Evolutionary conservation across 805 yeast species (phyloP).

Genomic region (Pichia insulana): DNA sequence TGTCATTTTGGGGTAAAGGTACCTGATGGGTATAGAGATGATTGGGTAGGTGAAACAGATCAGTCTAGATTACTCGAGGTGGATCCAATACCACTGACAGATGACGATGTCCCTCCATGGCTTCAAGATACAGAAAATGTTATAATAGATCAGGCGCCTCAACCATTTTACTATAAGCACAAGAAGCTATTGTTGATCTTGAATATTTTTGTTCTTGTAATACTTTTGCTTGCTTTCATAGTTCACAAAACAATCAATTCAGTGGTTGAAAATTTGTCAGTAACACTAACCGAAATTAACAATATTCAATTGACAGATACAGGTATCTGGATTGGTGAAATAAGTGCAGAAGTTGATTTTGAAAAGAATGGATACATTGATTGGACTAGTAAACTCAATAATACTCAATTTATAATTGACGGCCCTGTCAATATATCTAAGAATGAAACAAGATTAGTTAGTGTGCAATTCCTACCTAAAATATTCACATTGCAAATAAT

Average conservation of each 20-base stretch:
- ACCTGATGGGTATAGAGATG: background rate
- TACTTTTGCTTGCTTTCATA: background rate
- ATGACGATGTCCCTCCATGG: conserved; percentile 1
- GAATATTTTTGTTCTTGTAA: background rate
- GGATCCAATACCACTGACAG: conserved; percentile 3
- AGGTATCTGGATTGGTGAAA: no score
- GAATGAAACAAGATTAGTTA: no score
- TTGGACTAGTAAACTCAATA: no score
- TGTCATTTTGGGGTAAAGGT: background rate
- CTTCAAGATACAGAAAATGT: conserved; percentile 1
- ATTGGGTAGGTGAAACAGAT: background rate
- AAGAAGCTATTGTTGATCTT: background rate
- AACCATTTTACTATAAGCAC: conserved; percentile 1
- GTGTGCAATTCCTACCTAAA: no score
- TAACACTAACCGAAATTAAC: background rate
- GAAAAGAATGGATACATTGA: no score
- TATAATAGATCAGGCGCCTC: background rate
- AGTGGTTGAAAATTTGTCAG: no score
- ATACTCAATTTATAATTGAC: no score
- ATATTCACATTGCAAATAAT: no score
- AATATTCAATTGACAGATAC: background rate
- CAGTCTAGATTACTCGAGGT: background rate
- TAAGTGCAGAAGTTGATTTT: no score
- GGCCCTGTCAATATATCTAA: no score
- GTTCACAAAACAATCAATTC: no score